Conservation (phyloP, 208 protist genomes). For the Leishmania lainsoni region DNA sequence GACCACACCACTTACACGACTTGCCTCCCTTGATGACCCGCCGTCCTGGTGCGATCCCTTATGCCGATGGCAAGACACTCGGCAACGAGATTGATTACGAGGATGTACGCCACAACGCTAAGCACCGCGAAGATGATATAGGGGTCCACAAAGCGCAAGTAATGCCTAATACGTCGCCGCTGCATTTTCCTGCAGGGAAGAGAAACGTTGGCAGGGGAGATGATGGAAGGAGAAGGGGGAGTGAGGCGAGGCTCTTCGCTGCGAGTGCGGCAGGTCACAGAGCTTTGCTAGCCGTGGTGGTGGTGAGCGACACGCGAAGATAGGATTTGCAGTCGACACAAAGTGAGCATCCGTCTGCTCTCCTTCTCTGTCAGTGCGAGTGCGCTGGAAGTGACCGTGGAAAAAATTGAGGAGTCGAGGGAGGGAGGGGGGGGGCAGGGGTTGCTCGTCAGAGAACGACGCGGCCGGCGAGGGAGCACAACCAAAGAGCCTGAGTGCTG, state of each 20-base stretch:
- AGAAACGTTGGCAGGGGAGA: conserved; percentile 11
- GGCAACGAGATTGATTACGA: conserved; percentile 29
- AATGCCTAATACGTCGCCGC: conserved; percentile 9
- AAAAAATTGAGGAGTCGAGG: neutral
- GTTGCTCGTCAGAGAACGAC: neutral
- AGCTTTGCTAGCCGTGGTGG: neutral
- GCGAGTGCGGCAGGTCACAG: neutral
- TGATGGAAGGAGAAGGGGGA: neutral
- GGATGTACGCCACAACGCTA: conserved; percentile 32
- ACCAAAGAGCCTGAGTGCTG: neutral
- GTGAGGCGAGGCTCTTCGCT: neutral
- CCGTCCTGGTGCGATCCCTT: neutral
- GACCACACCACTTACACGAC: neutral
- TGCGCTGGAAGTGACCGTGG: neutral
- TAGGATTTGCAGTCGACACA: neutral
- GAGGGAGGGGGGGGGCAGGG: neutral
- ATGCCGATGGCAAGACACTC: conserved; percentile 19
- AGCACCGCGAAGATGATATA: conserved; percentile 35
- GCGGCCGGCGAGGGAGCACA: neutral
- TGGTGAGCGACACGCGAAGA: neutral
- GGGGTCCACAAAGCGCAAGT: conserved; percentile 26
- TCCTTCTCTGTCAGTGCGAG: neutral
- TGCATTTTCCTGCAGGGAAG: neutral
- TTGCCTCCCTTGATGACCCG: neutral
- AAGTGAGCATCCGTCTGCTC: neutral